A percentile compares a stretch with the other conserved stretches of the same genome.
These are phyloP conservation scores for Psilocybe azurescens DNA, from an alignment of 768 basidiomycete genomes.

Conservation along the genomic window DNA sequence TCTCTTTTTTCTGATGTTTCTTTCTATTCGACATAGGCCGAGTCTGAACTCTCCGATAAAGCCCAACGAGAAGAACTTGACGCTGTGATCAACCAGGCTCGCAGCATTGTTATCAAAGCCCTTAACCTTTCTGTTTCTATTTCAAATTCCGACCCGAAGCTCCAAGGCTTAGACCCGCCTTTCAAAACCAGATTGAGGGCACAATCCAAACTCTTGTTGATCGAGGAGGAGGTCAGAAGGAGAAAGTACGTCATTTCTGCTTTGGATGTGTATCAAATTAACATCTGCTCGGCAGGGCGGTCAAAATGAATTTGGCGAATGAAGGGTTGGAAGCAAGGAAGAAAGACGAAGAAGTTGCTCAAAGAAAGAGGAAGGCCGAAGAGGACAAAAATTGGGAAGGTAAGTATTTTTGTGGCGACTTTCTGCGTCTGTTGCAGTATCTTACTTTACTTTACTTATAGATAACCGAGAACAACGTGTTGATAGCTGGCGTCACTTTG, in stretches of 20 bases:
- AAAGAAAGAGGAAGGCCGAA: constrained; percentile 86
- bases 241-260: constrained; percentile 64
- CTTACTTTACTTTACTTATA: constrained; percentile 29
- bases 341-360: constrained; percentile 83
- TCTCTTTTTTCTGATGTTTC: background rate
- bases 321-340: constrained; percentile 92
- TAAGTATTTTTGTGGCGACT: constrained; percentile 32
- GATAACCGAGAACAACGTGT: constrained; percentile 83
- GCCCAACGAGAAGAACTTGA: constrained; percentile 83
- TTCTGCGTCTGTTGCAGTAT: background rate
- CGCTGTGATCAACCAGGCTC: constrained; percentile 78
- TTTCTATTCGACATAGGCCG: constrained; percentile 57
- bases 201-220: constrained; percentile 83
- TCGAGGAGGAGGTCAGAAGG: constrained; percentile 88
- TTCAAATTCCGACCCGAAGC: constrained; percentile 59
- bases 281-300: constrained; percentile 52
- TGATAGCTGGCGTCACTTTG: constrained; percentile 82
- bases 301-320: constrained; percentile 91
- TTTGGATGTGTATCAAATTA: background rate
- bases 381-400: constrained; percentile 93
- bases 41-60: constrained; percentile 81
- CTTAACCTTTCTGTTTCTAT: constrained; percentile 66
- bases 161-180: constrained; percentile 62
- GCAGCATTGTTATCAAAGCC: constrained; percentile 66
- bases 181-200: constrained; percentile 71